These are phyloP conservation scores for Polychaeton citri DNA, from an alignment of 2,329 filamentous ascomycete species.

Conservation along the genomic window DNA sequence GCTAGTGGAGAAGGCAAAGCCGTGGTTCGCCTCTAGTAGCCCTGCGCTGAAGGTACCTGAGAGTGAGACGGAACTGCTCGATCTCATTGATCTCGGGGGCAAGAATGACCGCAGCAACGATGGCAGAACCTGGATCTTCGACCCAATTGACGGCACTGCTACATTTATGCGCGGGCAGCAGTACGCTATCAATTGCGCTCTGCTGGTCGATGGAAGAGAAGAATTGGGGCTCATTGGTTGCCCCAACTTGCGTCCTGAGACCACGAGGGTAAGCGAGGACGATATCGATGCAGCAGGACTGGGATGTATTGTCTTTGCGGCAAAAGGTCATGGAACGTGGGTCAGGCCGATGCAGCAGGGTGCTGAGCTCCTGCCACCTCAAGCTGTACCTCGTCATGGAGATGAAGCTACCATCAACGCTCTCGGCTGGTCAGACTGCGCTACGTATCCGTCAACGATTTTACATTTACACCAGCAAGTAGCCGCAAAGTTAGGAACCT, in stretches of 20 bases:
- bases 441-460: constrained; percentile 25
- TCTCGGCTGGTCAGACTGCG: constrained; percentile 34
- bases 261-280: constrained; percentile 31
- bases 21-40: constrained; percentile 15
- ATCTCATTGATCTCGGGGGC: constrained; percentile 46
- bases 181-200: constrained; percentile 47
- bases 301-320: constrained; percentile 32
- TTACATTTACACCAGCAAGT: constrained; percentile 26
- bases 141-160: constrained; percentile 52
- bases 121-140: constrained; percentile 46
- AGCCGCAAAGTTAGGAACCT: constrained; percentile 24
- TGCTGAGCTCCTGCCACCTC: constrained; percentile 7
- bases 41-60: constrained; percentile 26
- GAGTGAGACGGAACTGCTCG: constrained; percentile 43
- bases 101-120: constrained; percentile 26
- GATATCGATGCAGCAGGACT: constrained; percentile 36
- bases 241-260: constrained; percentile 42
- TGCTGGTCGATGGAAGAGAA: constrained; percentile 45
- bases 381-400: constrained; percentile 9
- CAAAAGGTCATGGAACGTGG: constrained; percentile 32
- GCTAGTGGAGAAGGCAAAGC: constrained; percentile 29
- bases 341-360: constrained; percentile 15
- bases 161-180: constrained; percentile 49
- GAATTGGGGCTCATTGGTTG: constrained; percentile 47
- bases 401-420: constrained; percentile 15